Conservation (phyloP, 331 rosid species). For the Quercus tomentella region DNA sequence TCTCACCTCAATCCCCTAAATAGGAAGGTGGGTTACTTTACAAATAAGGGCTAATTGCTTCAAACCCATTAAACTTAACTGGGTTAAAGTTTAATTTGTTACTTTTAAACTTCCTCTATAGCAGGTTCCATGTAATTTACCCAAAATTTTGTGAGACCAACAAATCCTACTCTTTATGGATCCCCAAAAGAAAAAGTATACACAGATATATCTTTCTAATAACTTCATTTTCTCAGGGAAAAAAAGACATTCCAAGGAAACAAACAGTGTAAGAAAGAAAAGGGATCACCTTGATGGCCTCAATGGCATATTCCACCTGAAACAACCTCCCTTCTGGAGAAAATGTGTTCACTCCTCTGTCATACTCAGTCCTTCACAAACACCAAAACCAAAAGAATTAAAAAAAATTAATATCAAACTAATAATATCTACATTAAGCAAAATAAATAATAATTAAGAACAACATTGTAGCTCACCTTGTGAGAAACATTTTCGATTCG, state of each 20-base stretch:
- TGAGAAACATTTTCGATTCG: conserved; percentile 61
- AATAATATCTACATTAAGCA: not conserved
- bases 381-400: not conserved
- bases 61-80: no score
- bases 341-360: conserved; percentile 96
- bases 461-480: conserved; percentile 44
- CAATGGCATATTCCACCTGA: conserved; percentile 99
- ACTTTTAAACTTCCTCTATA: no score
- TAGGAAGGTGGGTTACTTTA: no score
- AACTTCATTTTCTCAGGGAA: not conserved
- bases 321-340: conserved; percentile 97
- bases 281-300: conserved; percentile 79
- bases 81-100: no score
- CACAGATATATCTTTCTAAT: not conserved
- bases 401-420: not conserved
- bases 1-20: no score
- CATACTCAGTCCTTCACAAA: conserved; percentile 85
- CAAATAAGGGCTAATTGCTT: no score
- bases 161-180: no score
- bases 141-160: no score
- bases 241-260: not conserved
- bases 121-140: no score
- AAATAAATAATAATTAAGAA: not conserved
- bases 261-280: not conserved
- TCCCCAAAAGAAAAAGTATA: not conserved